A percentile compares a stretch with the other conserved stretches of the same genome.
phyloP scores from a whole-genome alignment of 371 early-diverging fungal species.

The Parasitella parasitica region DNA sequence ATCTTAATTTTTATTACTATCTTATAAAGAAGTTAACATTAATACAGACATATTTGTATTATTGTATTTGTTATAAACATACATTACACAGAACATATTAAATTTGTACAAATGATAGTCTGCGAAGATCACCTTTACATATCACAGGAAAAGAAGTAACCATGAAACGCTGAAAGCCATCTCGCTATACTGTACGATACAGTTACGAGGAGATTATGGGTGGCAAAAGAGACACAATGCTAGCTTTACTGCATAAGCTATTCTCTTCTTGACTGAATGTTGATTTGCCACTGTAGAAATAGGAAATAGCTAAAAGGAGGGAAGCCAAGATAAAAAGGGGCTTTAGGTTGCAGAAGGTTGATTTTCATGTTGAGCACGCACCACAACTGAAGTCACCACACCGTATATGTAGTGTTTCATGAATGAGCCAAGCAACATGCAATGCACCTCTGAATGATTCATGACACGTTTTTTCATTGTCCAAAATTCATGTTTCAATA shows the following conservation, averaged over 20 bases:
- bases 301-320: background rate
- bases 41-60: background rate
- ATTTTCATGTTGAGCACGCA: background rate
- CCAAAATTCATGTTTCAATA: background rate
- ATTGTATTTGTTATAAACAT: background rate
- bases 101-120: background rate
- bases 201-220: background rate
- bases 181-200: too few species aligned
- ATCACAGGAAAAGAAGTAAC: background rate
- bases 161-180: too few species aligned
- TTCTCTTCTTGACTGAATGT: background rate
- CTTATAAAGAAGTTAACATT: background rate
- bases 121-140: background rate
- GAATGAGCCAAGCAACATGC: background rate
- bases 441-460: background rate
- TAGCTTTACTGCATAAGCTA: background rate
- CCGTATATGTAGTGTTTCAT: background rate
- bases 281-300: background rate
- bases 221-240: background rate
- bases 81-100: background rate
- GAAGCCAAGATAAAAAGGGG: background rate
- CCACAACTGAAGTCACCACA: background rate
- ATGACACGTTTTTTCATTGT: background rate
- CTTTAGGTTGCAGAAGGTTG: background rate
- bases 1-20: constrained; percentile 1